phyloP scores from a whole-genome alignment of 768 basidiomycete genomes.

The Jaapia argillacea region DNA sequence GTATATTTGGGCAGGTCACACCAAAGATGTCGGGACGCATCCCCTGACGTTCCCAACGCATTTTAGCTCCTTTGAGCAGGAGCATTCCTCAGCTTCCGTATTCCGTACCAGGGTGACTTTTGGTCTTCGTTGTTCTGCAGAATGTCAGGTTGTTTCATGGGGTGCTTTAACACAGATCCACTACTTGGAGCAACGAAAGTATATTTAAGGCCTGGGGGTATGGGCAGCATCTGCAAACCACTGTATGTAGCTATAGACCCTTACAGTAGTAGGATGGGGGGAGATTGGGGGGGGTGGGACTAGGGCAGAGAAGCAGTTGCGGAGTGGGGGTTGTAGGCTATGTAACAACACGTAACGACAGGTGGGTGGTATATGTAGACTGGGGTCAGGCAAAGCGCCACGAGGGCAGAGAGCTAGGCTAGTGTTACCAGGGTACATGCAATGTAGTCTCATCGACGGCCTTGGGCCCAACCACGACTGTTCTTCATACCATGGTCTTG shows the following conservation, averaged over 20 bases:
- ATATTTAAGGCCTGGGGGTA: too few species aligned
- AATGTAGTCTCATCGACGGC: not conserved
- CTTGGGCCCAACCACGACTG: not conserved
- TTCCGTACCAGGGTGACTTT: not conserved
- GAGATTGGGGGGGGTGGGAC: too few species aligned
- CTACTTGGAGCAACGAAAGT: not conserved
- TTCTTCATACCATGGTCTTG: not conserved
- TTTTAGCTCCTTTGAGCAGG: not conserved
- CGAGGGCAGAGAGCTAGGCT: too few species aligned
- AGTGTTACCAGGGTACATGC: not conserved
- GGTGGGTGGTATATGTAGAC: too few species aligned
- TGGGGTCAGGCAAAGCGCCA: too few species aligned
- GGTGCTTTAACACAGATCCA: not conserved
- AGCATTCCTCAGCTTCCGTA: not conserved
- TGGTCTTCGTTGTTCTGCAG: not conserved
- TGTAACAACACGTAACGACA: too few species aligned
- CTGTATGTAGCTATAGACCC: too few species aligned
- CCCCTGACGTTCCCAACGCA: not conserved
- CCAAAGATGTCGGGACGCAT: too few species aligned
- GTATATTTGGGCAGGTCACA: not conserved
- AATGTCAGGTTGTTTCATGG: not conserved
- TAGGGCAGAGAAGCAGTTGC: too few species aligned
- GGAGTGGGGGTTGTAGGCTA: too few species aligned
- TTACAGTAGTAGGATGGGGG: too few species aligned
- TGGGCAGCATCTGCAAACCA: too few species aligned